Conservation (phyloP, 2,329 filamentous ascomycete genomes). For the Aphanoascus verrucosus region DNA sequence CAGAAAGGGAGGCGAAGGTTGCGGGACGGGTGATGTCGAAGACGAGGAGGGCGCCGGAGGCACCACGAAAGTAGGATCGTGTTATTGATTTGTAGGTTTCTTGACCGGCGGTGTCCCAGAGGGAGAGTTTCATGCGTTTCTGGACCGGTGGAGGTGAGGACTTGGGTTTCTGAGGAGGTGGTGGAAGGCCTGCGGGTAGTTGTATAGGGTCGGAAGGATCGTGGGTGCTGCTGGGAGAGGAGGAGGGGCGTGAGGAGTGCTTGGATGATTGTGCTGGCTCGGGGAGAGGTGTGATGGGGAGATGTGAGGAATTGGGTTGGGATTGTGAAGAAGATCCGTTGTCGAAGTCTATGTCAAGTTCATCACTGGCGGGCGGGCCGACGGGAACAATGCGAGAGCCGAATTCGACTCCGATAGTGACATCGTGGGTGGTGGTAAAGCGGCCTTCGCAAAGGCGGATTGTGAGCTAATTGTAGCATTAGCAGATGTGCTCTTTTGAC, state of each 20-base stretch:
- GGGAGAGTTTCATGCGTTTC: conserved; percentile 81
- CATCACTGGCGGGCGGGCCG: conserved; percentile 62
- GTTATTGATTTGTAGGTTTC: conserved; percentile 97
- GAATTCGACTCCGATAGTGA: conserved; percentile 95
- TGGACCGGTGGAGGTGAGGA: conserved; percentile 31
- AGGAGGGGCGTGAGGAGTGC: conserved; percentile 10
- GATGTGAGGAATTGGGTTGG: conserved; percentile 4
- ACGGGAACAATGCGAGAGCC: conserved; percentile 87
- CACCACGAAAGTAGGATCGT: conserved; percentile 81
- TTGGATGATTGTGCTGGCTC: conserved; percentile 8
- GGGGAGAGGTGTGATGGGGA: conserved; percentile 9
- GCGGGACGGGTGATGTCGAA: conserved; percentile 83
- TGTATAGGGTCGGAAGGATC: conserved; percentile 14
- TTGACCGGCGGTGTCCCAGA: conserved; percentile 95
- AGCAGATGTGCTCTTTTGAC: not conserved
- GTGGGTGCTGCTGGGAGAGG: conserved; percentile 16
- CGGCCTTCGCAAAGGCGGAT: conserved; percentile 94
- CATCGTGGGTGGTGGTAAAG: conserved; percentile 88
- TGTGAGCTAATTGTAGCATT: conserved; percentile 51
- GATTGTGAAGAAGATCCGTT: conserved; percentile 11
- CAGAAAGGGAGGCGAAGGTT: conserved; percentile 78
- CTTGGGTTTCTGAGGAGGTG: conserved; percentile 28
- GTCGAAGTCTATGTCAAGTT: conserved; percentile 43
- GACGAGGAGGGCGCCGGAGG: conserved; percentile 68
- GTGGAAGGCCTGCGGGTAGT: conserved; percentile 24